Conservation (phyloP, 1,139 yeast genomes). For the Insectozyma bohioensis region DNA sequence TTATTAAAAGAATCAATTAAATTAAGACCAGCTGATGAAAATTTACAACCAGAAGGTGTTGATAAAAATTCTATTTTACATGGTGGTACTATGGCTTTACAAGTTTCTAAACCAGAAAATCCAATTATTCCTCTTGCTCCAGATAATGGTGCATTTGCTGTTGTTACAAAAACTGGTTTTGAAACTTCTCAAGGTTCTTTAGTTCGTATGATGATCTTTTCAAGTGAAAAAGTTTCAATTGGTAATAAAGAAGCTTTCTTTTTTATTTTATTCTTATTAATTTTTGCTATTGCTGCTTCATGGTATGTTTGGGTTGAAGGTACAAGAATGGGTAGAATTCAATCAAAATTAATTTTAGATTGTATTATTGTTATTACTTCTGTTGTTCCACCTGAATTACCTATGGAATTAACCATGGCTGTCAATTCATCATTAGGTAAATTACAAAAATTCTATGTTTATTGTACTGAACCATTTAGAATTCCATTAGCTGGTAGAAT, state of each 20-base stretch:
- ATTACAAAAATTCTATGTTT: slow-evolving; percentile 80
- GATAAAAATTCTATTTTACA: slow-evolving; percentile 89
- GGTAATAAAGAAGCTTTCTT: slow-evolving; percentile 94
- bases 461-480: slow-evolving; percentile 98
- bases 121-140: slow-evolving; percentile 64
- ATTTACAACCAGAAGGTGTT: slow-evolving; percentile 70
- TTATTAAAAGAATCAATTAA: slow-evolving; percentile 87
- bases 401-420: slow-evolving; percentile 99
- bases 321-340: slow-evolving; percentile 90
- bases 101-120: slow-evolving; percentile 69
- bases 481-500: slow-evolving; percentile 97
- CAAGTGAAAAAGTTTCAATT: slow-evolving; percentile 94
- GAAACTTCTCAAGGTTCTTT: slow-evolving; percentile 98
- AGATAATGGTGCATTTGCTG: slow-evolving; percentile 88
- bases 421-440: slow-evolving; percentile 90
- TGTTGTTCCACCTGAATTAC: slow-evolving; percentile 98
- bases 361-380: slow-evolving; percentile 95
- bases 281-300: slow-evolving; percentile 93
- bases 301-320: slow-evolving; percentile 99
- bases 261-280: slow-evolving; percentile 83
- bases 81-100: slow-evolving; percentile 97
- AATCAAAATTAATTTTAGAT: slow-evolving; percentile 88
- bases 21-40: slow-evolving; percentile 73
- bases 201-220: slow-evolving; percentile 96
- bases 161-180: slow-evolving; percentile 91